Base-by-base conservation (phyloP, 208 protist species). In the Leishmania guyanensis region DNA sequence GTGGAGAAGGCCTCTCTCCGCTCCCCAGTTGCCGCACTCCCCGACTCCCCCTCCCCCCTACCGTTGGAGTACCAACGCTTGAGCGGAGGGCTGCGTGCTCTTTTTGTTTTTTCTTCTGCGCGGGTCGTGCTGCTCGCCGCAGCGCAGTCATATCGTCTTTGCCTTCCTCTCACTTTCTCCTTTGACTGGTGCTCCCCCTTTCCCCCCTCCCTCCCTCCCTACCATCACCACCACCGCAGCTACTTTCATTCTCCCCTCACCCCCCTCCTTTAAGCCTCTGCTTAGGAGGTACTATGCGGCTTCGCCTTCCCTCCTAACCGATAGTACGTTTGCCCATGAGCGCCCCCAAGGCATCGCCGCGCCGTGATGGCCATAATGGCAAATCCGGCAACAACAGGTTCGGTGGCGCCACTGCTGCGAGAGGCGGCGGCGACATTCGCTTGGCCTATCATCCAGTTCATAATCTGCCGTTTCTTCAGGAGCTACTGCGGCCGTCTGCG, bases 401-500 rank as follows among this genome's bases (percentile, higher is more conserved):
- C 33, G 72, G 50, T 46, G 51, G 51, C 56, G 43, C 74, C 56
- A 29, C 58, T 9, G 17, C 75, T 29, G 54, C 60, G 60, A 78
- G 20, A 36, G 43, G 39, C 16, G 56, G 20, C 26, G 3, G 46
- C 29, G 65, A 54, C 56, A 60, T 80, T 0, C 1, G 53, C 10
- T 56, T 85, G 46, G 58, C 72, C 3, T 79, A 77, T 17, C 60
- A 79, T 48, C 53, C 77, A 20, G 53, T 80, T 6, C 43, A 80
- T 29, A 79, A 66, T 3, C 78, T 86, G 43, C 48, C 65, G 1
- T 72, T 26, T 12, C 73, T 86, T 36, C 54, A 80, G 46, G 78
- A 86, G 64, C 51, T 86, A 5, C 70, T 86, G 65, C 82, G 82
- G 20, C 78, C 82, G 16, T 64, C 65, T 12, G 82, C 82, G 6